Evolutionary conservation across 164 flowering plant genomes (phyloP), one percentile per base, ranked within the genome.

Genomic region (Warburgia ugandensis): DNA sequence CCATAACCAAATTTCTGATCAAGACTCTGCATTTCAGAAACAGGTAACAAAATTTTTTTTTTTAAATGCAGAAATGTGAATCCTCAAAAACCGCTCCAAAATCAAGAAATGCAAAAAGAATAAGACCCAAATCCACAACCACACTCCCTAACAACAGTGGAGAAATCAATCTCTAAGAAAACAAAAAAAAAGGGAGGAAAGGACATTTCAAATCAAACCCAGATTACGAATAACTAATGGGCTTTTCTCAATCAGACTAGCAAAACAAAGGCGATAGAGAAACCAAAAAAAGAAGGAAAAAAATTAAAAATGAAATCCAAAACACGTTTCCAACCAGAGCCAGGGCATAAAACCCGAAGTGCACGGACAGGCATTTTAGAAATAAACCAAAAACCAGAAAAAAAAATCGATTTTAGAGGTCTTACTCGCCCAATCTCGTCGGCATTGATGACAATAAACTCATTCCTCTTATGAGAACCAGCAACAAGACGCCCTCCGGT

Each of bases 391-490:
- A 20, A 14, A 10, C 9, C n/a, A n/a, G n/a, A 52, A 45, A 21
- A 38, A 9, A 22, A 26, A 53, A n/a, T 9, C 37, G 16, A 37
- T 38, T 45, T 53, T 14, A n/a, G 37, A 36, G 35, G 9, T 55
- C 88, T 81, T 73, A 88, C 97, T 60, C 85, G 61, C 43, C 79
- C 81, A 72, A 65, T 53, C 46, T 83, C 97, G 65, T 86, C 97
- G 28, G 90, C 92, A 86, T 89, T 81, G 77, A 89, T 86, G 28
- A 86, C 81, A 39, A 89, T 74, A 57, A 89, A 86, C 78, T 86
- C 95, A 61, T 85, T 88, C 56, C 97, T 73, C 62, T 82, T 84
- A 49, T 84, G 96, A 56, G 96, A 88, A 49, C 97, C 97, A 10
- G 97, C 91, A 47, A 88, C 62, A 29, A 88, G 83, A 46, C 86